Percentiles rank a stretch among this genome's conserved stretches.
Conservation (phyloP, 2,329 filamentous ascomycete genomes). For the Fusarium sp. region DNA sequence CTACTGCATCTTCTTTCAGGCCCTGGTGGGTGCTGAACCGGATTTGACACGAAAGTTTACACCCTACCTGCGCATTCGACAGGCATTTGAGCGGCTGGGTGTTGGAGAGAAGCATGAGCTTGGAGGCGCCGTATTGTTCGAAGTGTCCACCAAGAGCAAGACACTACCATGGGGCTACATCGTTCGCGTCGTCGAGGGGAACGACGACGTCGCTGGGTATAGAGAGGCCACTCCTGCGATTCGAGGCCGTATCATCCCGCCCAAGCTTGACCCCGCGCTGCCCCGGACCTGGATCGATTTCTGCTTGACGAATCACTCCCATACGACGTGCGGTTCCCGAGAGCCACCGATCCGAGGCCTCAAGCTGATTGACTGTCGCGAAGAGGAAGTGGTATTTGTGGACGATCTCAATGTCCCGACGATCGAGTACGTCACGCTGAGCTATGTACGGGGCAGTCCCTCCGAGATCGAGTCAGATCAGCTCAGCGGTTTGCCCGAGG, state of each 20-base stretch:
- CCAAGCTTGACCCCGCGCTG: slow-evolving; percentile 45
- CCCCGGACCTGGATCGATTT: slow-evolving; percentile 51
- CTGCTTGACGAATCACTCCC: slow-evolving; percentile 47
- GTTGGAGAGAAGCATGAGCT: slow-evolving; percentile 52
- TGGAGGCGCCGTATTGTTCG: slow-evolving; percentile 49
- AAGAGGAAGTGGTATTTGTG: slow-evolving; percentile 45
- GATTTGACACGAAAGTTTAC: slow-evolving; percentile 50
- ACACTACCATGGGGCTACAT: slow-evolving; percentile 53
- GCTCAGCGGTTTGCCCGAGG: slow-evolving; percentile 36
- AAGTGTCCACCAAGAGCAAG: slow-evolving; percentile 52
- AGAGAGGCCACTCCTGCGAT: slow-evolving; percentile 37
- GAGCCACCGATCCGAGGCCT: slow-evolving; percentile 42
- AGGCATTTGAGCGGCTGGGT: slow-evolving; percentile 53
- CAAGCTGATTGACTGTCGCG: slow-evolving; percentile 49
- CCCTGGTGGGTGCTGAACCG: slow-evolving; percentile 47
- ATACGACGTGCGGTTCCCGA: slow-evolving; percentile 35
- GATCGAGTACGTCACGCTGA: slow-evolving; percentile 50
- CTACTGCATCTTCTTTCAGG: slow-evolving; percentile 54
- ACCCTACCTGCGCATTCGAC: slow-evolving; percentile 53
- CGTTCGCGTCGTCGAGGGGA: slow-evolving; percentile 45
- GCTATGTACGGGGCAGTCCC: slow-evolving; percentile 48
- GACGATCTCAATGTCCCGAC: slow-evolving; percentile 40
- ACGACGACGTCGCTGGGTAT: slow-evolving; percentile 39
- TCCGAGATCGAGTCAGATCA: slow-evolving; percentile 33
- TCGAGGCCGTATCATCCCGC: slow-evolving; percentile 48